Evolutionary conservation across 805 yeast species (phyloP).

Genomic region (Groenewaldozyma salmanticensis): DNA sequence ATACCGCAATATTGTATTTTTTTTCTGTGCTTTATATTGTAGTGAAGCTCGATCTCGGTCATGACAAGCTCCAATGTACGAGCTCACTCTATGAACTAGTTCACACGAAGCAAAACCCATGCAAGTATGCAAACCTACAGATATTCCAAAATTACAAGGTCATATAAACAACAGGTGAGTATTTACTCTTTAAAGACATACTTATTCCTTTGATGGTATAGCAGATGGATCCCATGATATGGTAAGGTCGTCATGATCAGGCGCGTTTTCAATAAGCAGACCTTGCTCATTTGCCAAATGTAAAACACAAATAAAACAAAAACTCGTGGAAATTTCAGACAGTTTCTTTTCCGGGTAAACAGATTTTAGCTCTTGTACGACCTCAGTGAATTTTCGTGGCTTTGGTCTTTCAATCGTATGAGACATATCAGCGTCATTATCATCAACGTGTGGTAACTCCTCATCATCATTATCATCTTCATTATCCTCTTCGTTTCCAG

Average conservation of each 20-base stretch:
- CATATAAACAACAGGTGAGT: too few species aligned
- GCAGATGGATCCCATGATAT: constrained; percentile 18
- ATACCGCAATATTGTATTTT: too few species aligned
- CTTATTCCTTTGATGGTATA: neutral
- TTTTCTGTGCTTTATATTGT: too few species aligned
- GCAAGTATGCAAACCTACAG: too few species aligned
- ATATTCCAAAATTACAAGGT: too few species aligned
- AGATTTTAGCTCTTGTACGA: constrained; percentile 40
- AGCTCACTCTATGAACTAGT: too few species aligned
- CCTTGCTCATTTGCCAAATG: constrained; percentile 87
- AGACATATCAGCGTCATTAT: constrained; percentile 7
- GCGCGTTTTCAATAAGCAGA: constrained; percentile 42
- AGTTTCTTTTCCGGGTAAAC: constrained; percentile 48
- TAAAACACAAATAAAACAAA: constrained; percentile 71
- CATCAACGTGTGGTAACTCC: constrained; percentile 1
- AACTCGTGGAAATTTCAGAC: constrained; percentile 71
- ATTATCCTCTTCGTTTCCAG: constrained; percentile 16
- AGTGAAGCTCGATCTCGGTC: too few species aligned
- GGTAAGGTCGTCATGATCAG: constrained; percentile 26
- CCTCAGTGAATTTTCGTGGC: constrained; percentile 34
- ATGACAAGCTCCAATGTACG: too few species aligned
- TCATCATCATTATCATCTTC: constrained; percentile 23
- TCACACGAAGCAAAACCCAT: too few species aligned
- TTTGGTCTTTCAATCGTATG: constrained; percentile 12
- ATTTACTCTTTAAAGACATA: neutral